phyloP scores from a whole-genome alignment of 768 basidiomycete species.

The Sporobolomyces phaffii region DNA sequence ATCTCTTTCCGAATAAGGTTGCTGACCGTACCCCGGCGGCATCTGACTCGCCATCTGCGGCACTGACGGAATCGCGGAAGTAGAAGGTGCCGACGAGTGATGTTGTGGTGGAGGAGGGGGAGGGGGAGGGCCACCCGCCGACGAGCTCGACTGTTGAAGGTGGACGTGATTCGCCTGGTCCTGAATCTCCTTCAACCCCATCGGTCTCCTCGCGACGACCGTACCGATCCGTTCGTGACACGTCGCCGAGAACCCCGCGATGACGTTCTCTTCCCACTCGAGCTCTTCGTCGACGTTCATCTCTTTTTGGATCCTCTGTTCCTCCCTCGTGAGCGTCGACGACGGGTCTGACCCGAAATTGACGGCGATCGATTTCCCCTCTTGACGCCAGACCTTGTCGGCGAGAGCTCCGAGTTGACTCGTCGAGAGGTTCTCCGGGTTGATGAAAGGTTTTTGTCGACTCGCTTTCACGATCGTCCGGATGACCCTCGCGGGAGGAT shows the following conservation, averaged over 20 bases:
- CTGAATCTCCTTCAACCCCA: slow-evolving; percentile 26
- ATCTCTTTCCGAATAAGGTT: slow-evolving; percentile 3
- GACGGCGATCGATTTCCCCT: slow-evolving; percentile 14
- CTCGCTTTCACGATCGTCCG: slow-evolving; percentile 22
- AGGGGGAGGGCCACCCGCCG: neutral
- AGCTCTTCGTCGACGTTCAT: slow-evolving; percentile 17
- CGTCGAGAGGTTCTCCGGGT: slow-evolving; percentile 25
- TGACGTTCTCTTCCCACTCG: slow-evolving; percentile 31
- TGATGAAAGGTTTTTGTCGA: slow-evolving; percentile 13
- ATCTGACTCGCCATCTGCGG: slow-evolving; percentile 11
- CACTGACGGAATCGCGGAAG: neutral
- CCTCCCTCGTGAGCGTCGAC: slow-evolving; percentile 10
- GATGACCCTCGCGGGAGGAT: slow-evolving; percentile 29
- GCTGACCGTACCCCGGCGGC: slow-evolving; percentile 6
- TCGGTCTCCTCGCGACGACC: slow-evolving; percentile 13
- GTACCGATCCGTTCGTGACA: slow-evolving; percentile 31
- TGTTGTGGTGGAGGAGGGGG: neutral
- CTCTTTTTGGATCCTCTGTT: slow-evolving; percentile 24
- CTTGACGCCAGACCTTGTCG: slow-evolving; percentile 1
- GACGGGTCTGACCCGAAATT: slow-evolving; percentile 1
- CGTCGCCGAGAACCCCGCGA: slow-evolving; percentile 30
- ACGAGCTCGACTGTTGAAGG: neutral
- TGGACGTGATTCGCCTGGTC: slow-evolving; percentile 5
- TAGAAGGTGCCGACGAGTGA: neutral
- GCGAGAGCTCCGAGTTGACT: slow-evolving; percentile 18